Evolutionary conservation across 441 rosid genomes (phyloP).

Genomic region (Raphanus hybrid): DNA sequence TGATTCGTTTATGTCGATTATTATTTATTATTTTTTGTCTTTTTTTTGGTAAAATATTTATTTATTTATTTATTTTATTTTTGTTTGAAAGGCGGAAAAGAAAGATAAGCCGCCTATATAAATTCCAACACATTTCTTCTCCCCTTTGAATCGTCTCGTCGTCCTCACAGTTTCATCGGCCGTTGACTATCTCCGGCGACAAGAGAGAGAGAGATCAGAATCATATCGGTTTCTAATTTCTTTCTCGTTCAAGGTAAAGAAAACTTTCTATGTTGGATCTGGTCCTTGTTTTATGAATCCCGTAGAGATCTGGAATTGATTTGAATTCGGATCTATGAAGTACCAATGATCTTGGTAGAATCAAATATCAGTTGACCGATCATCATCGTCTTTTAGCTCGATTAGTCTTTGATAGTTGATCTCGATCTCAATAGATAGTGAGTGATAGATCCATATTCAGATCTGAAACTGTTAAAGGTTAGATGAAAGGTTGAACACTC

Average conservation of each 20-base stretch:
- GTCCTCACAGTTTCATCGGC: conserved; percentile 25
- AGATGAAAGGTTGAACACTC: neutral
- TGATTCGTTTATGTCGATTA: conserved; percentile 52
- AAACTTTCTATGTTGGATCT: conserved; percentile 35
- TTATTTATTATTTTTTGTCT: neutral
- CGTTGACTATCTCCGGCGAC: conserved; percentile 41
- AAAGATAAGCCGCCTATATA: conserved; percentile 39
- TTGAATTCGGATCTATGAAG: conserved; percentile 36
- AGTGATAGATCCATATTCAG: conserved; percentile 21
- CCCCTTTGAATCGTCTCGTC: conserved; percentile 42
- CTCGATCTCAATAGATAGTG: conserved; percentile 14
- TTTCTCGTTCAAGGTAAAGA: conserved; percentile 38
- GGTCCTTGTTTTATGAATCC: conserved; percentile 1
- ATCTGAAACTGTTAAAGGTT: conserved; percentile 23
- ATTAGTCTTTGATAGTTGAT: neutral
- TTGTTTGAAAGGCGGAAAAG: conserved; percentile 41
- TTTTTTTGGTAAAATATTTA: too few relatives aligned
- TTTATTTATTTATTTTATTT: conserved; percentile 30
- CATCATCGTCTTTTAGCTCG: conserved; percentile 17
- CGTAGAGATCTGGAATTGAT: conserved; percentile 16
- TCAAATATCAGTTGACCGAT: conserved; percentile 29
- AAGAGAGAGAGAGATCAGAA: conserved; percentile 37
- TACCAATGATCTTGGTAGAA: neutral
- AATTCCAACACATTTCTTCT: conserved; percentile 26
- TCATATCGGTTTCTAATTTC: conserved; percentile 19